Evolutionary conservation across 306 rosid genomes (phyloP), one percentile per base, ranked within the genome.

Genomic region (Cercis canadensis): DNA sequence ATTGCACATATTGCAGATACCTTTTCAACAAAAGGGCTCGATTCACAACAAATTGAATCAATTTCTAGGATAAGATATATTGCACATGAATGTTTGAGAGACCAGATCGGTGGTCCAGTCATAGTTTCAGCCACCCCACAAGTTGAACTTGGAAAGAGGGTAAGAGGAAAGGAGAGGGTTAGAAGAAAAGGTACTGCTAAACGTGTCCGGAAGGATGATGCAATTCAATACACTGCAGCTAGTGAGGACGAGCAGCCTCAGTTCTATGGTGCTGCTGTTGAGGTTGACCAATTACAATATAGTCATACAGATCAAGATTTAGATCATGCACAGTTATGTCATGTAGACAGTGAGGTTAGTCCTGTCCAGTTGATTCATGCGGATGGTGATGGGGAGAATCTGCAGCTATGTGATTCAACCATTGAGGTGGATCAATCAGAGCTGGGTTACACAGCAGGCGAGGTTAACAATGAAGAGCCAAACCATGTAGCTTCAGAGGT

Each of bases 21-120:
- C 4, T 89, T 95, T 73, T 82, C 96, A 13, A 91, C 92, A 16
- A 85, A 86, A 72, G 99, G 99, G 50, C 83, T 95, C 81, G 96
- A 95, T 79, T 76, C 82, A 24, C 87, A 81, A 60, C 99, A 95
- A 85, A 81, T 88, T 62, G 96, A 87, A 11, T 81, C 87, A 53
- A 88, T 95, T 78, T 86, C 88, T n/a, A 81, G 85, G 84, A 95
- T 95, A 76, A 85, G 97, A 70, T 78, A 31, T 69, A 87, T 95
- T 68, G 96, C 96, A 0, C 96, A 91, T 79, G 96, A 89, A 78
- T 95, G 99, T 76, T 82, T 91, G 79, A 91, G 99, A 75, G 99
- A 89, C 82, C 99, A 95, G 78, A 69, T 95, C 45, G 96, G 95
- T 7, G 96, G 99, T 73, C 90, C 96, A 7, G 79, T 76, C 57